Conservation (phyloP, 257 asterid genomes). For the Verbena officinalis region DNA sequence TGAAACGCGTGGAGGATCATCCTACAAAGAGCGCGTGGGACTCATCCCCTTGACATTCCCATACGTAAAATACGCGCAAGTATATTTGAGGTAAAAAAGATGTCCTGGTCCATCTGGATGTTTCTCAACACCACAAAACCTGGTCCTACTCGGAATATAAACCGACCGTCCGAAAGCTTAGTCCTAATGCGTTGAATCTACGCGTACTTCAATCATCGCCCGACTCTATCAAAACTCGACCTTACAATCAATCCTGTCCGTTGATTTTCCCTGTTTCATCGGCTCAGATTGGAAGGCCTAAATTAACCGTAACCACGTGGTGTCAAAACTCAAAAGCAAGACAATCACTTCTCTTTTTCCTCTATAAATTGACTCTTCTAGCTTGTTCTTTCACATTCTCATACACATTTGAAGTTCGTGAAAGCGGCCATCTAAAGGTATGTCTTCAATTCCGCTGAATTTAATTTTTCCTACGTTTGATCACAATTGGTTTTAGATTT, state of each 20-base stretch:
- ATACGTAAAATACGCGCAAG: neutral
- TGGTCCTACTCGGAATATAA: constrained; percentile 1
- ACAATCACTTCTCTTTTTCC: constrained; percentile 30
- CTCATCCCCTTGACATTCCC: neutral
- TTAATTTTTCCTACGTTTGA: too few species aligned
- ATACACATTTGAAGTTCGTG: neutral
- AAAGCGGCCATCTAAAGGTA: too few species aligned
- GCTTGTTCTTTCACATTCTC: neutral
- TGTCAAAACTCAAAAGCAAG: neutral
- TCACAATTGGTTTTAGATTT: too few species aligned
- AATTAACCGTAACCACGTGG: constrained; percentile 25
- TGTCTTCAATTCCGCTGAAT: too few species aligned
- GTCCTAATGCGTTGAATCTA: constrained; percentile 44
- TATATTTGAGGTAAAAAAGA: neutral
- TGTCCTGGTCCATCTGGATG: constrained; percentile 20
- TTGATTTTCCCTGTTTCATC: neutral
- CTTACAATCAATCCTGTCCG: constrained; percentile 24
- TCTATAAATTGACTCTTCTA: constrained; percentile 33
- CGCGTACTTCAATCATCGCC: constrained; percentile 28
- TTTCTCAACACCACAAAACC: neutral
- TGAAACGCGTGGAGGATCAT: neutral
- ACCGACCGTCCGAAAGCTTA: neutral
- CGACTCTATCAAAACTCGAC: neutral
- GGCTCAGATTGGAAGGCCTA: neutral
- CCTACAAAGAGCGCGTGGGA: neutral